Evolutionary conservation across 148 eudicot genomes (phyloP).

Genomic region (Vaccinium myrtillus): DNA sequence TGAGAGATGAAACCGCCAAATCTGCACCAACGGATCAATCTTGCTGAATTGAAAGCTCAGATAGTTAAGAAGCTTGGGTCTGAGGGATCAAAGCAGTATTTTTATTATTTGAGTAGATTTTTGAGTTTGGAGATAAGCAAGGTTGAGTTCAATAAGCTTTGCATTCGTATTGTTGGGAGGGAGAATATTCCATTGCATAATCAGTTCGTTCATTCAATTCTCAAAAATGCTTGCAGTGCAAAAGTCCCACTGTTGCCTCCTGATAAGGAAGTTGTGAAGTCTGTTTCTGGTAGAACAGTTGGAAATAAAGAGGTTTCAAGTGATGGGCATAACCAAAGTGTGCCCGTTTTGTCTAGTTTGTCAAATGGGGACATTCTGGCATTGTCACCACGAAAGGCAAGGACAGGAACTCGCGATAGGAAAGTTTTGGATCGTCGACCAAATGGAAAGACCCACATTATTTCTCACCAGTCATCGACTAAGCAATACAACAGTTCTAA

Average conservation of each 20-base stretch:
- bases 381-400: slow-evolving; percentile 33
- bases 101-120: slow-evolving; percentile 42
- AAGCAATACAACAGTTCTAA: slow-evolving; percentile 26
- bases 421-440: slow-evolving; percentile 40
- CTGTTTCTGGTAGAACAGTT: slow-evolving; percentile 23
- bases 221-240: slow-evolving; percentile 57
- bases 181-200: slow-evolving; percentile 65
- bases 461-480: slow-evolving; percentile 25
- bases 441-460: slow-evolving; percentile 36
- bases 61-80: slow-evolving; percentile 54
- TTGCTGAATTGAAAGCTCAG: slow-evolving; percentile 49
- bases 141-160: slow-evolving; percentile 52
- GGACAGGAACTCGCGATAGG: slow-evolving; percentile 33
- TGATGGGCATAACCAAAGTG: slow-evolving; percentile 34
- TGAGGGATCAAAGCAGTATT: slow-evolving; percentile 51
- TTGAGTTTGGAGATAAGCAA: slow-evolving; percentile 51
- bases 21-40: slow-evolving; percentile 45
- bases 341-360: slow-evolving; percentile 30
- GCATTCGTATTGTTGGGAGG: slow-evolving; percentile 53
- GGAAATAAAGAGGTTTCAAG: slow-evolving; percentile 28
- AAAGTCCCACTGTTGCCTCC: slow-evolving; percentile 38
- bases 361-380: slow-evolving; percentile 52
- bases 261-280: slow-evolving; percentile 30
- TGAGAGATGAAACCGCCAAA: slow-evolving; percentile 49
- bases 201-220: slow-evolving; percentile 50